A percentile compares a stretch with the other conserved stretches of the same genome.
Conservation (phyloP, 345 rosid species). For the Erodium maritimum region DNA sequence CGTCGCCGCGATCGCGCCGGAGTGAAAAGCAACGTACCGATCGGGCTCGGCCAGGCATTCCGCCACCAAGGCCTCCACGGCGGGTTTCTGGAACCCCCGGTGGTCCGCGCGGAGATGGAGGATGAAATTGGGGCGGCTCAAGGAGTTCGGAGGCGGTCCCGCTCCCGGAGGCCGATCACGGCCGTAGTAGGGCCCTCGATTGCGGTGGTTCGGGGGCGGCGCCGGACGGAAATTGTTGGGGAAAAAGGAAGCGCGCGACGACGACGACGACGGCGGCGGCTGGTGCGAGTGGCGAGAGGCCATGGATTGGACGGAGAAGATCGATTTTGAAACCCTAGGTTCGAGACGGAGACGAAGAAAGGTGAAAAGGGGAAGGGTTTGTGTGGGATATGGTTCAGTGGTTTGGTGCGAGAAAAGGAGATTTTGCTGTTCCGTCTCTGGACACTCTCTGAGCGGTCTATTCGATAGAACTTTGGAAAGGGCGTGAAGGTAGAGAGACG, state of each 20-base stretch:
- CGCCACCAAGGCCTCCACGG: constrained; percentile 4
- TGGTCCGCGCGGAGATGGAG: constrained; percentile 2
- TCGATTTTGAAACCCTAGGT: not conserved
- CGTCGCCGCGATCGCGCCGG: constrained; percentile 18
- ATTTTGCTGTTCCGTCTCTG: too few relatives aligned
- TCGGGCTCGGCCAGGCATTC: constrained; percentile 12
- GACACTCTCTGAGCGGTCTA: too few relatives aligned
- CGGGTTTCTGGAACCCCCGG: not conserved
- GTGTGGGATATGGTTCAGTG: too few relatives aligned
- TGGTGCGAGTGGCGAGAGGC: not conserved
- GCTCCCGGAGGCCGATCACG: not conserved
- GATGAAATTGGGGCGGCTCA: not conserved
- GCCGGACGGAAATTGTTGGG: not conserved
- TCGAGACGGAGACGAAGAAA: too few relatives aligned
- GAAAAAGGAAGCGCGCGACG: not conserved
- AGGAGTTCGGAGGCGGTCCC: not conserved
- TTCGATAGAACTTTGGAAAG: too few relatives aligned
- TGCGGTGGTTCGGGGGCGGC: not conserved
- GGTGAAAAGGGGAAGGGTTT: too few relatives aligned
- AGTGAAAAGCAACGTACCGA: not conserved
- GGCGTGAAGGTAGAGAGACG: too few relatives aligned
- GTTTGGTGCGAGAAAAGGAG: too few relatives aligned
- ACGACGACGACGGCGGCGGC: not conserved
- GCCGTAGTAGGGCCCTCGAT: not conserved
- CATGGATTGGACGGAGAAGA: not conserved